Percentiles rank a stretch among this genome's conserved stretches.
phyloP scores from a whole-genome alignment of 495 filamentous ascomycete genomes.

The Cercophora newfieldiana region DNA sequence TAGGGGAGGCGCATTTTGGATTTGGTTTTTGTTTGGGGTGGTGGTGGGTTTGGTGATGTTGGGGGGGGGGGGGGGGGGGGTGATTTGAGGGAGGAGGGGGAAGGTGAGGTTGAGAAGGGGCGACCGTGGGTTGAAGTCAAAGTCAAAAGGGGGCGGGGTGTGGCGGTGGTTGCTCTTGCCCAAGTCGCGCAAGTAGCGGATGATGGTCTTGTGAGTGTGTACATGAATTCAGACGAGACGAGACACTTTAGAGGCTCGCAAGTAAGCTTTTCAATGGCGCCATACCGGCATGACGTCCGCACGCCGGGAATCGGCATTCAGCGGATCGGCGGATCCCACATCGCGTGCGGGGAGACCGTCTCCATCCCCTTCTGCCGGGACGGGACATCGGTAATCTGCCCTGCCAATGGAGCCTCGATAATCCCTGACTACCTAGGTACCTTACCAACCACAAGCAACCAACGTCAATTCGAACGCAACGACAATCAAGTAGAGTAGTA shows the following conservation, averaged over 20 bases:
- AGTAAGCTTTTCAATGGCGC: background rate
- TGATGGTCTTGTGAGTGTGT: background rate
- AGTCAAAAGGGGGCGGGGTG: background rate
- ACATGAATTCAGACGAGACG: background rate
- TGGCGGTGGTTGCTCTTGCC: background rate
- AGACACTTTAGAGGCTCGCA: background rate
- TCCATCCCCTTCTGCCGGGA: background rate
- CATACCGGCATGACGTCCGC: slow-evolving; percentile 5
- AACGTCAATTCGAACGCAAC: background rate
- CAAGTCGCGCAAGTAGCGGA: background rate
- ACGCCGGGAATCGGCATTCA: background rate
- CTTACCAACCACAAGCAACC: background rate
- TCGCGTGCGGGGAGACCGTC: slow-evolving; percentile 11
- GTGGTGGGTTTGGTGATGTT: background rate
- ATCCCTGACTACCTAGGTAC: too few species aligned
- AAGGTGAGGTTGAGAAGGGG: background rate
- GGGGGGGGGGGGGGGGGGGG: background rate
- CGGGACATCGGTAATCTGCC: slow-evolving; percentile 12
- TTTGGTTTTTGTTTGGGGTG: background rate
- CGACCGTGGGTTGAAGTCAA: background rate
- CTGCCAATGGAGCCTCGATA: slow-evolving; percentile 9
- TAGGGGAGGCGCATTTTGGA: slow-evolving; percentile 72
- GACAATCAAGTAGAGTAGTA: background rate
- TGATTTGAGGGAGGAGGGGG: background rate
- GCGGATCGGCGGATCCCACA: background rate